phyloP scores from a whole-genome alignment of 768 basidiomycete species.

The Flagelloscypha sp. region DNA sequence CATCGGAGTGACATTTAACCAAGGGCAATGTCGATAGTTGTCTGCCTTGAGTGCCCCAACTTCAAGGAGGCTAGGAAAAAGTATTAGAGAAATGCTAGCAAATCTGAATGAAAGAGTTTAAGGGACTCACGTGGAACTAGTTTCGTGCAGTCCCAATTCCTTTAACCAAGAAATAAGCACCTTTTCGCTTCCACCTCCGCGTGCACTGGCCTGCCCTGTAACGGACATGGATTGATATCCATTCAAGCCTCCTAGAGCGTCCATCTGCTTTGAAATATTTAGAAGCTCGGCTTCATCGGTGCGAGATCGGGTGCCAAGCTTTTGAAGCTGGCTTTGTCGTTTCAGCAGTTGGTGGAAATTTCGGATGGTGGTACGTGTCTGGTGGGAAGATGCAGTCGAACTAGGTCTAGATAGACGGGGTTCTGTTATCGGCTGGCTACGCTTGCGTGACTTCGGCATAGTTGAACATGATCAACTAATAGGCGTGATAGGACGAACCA shows the following conservation, averaged over 20 bases:
- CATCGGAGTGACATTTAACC: conserved; percentile 71
- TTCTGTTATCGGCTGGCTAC: no score
- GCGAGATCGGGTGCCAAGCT: conserved; percentile 11
- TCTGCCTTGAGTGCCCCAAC: conserved; percentile 83
- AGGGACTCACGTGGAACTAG: conserved; percentile 27
- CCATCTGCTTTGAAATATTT: conserved; percentile 55
- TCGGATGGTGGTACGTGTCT: conserved; percentile 70
- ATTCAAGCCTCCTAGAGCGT: conserved; percentile 66
- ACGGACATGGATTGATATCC: conserved; percentile 78
- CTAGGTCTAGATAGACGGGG: no score
- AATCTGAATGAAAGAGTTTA: conserved; percentile 13
- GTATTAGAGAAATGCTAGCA: not conserved
- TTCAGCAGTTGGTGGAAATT: conserved; percentile 77
- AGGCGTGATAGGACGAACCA: no score
- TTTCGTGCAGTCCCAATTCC: conserved; percentile 33
- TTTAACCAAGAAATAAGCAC: conserved; percentile 71
- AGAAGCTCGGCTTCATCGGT: conserved; percentile 28
- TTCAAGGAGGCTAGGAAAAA: conserved; percentile 59
- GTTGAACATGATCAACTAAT: no score
- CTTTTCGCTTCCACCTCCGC: conserved; percentile 86
- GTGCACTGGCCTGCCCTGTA: conserved; percentile 69
- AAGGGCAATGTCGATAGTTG: conserved; percentile 64
- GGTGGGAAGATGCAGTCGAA: no score
- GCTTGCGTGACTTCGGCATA: no score
- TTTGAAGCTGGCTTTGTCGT: conserved; percentile 47